Evolutionary conservation across 1,284 basidiomycete genomes (phyloP).

Genomic region (Sphagnurus paluster): DNA sequence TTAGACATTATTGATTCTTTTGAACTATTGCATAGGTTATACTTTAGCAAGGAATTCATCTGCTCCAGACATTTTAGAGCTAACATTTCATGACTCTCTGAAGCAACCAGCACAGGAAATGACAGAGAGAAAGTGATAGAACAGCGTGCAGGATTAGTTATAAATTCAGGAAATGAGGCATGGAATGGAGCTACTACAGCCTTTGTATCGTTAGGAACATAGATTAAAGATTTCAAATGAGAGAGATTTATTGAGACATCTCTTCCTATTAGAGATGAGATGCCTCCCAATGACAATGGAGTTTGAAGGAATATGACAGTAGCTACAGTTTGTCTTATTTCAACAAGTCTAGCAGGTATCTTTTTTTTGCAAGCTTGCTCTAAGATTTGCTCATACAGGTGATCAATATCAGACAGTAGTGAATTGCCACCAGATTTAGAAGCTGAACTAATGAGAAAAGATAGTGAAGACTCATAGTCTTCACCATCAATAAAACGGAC

Average conservation of each 20-base stretch:
- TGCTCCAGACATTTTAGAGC: slow-evolving; percentile 15
- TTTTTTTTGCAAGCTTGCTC: slow-evolving; percentile 5
- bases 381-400: slow-evolving; percentile 15
- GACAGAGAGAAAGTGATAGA: slow-evolving; percentile 6
- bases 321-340: slow-evolving; percentile 5
- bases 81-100: slow-evolving; percentile 11
- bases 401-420: slow-evolving; percentile 5
- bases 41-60: slow-evolving; percentile 15
- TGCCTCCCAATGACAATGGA: slow-evolving; percentile 10
- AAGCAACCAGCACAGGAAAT: slow-evolving; percentile 5
- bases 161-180: slow-evolving; percentile 18
- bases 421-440: slow-evolving; percentile 1
- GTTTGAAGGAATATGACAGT: slow-evolving; percentile 9
- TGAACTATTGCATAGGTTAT: slow-evolving; percentile 15
- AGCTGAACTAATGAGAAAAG: slow-evolving; percentile 1
- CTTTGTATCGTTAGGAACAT: too few species aligned
- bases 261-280: slow-evolving; percentile 7
- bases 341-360: slow-evolving; percentile 2
- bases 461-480: slow-evolving; percentile 4
- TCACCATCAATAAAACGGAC: slow-evolving; percentile 14
- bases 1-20: slow-evolving; percentile 2
- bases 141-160: slow-evolving; percentile 11
- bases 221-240: slow-evolving; percentile 8
- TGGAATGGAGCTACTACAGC: slow-evolving; percentile 15
- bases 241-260: neutral